A percentile compares a stretch with the other conserved stretches of the same genome.
These are phyloP conservation scores for Bruguiera sexangula DNA, from an alignment of 345 rosid species.

Conservation along the genomic window DNA sequence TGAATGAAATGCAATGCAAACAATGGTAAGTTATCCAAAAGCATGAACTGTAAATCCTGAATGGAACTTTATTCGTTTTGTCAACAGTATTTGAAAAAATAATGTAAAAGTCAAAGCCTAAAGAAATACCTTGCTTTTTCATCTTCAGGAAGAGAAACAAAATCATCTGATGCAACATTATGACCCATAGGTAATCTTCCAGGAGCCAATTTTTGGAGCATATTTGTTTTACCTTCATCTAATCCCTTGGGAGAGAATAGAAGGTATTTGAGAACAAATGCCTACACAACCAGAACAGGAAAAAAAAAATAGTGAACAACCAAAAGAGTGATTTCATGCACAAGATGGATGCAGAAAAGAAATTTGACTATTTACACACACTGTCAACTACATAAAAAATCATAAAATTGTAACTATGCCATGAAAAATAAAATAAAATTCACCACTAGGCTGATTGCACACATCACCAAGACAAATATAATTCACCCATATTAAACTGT, in stretches of 20 bases:
- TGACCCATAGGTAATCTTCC: conserved; percentile 37
- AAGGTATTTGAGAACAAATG: conserved; percentile 90
- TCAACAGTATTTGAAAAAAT: neutral
- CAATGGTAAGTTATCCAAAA: conserved; percentile 1
- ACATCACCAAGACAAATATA: too few species aligned
- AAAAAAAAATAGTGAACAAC: conserved; percentile 22
- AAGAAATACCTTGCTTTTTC: conserved; percentile 68
- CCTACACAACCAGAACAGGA: conserved; percentile 50
- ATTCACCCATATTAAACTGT: too few species aligned
- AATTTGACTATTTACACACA: too few species aligned
- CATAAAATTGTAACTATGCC: too few species aligned
- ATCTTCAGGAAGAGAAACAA: conserved; percentile 59
- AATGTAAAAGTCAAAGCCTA: neutral
- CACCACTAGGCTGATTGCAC: too few species aligned
- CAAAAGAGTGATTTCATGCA: neutral
- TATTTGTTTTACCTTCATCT: conserved; percentile 36
- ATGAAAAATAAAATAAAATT: too few species aligned
- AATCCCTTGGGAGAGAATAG: conserved; percentile 75
- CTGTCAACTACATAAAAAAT: too few species aligned
- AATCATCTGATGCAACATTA: conserved; percentile 46
- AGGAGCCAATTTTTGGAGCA: conserved; percentile 38
- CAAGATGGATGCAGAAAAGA: too few species aligned
- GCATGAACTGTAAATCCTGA: neutral
- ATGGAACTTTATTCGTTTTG: neutral
- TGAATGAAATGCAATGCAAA: neutral